Conservation (phyloP, 108 stramenopile species). For the Fragilariopsis cylindrus region DNA sequence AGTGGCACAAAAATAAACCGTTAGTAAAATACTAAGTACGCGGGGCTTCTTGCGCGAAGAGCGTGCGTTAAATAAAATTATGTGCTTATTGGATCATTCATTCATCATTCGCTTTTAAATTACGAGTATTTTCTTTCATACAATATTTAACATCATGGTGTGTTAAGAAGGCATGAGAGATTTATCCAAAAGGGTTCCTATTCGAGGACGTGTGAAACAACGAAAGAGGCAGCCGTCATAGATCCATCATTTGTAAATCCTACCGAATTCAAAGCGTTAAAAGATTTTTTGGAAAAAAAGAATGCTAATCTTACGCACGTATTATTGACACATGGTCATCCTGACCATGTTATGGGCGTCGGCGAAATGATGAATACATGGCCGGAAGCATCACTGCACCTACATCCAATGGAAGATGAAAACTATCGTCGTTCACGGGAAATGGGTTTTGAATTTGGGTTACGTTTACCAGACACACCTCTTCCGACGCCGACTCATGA, state of each 20-base stretch:
- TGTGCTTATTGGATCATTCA: neutral
- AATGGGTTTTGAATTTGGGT: constrained; percentile 20
- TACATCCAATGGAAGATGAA: constrained; percentile 35
- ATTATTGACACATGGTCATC: constrained; percentile 38
- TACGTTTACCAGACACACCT: constrained; percentile 24
- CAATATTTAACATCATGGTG: too few relatives aligned
- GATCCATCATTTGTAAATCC: constrained; percentile 29
- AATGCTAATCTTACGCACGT: constrained; percentile 18
- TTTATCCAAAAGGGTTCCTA: constrained; percentile 25
- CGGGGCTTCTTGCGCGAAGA: too few relatives aligned
- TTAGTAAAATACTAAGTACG: too few relatives aligned
- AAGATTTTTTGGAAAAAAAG: constrained; percentile 13
- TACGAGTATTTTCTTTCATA: too few relatives aligned
- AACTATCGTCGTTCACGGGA: constrained; percentile 23
- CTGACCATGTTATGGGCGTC: constrained; percentile 35
- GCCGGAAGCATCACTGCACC: constrained; percentile 30
- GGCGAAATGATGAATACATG: constrained; percentile 17
- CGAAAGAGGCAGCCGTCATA: constrained; percentile 23
- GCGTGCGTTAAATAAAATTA: too few relatives aligned
- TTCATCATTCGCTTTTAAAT: too few relatives aligned
- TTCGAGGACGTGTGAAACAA: constrained; percentile 25
- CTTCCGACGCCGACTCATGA: constrained; percentile 35
- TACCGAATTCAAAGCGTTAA: constrained; percentile 25
- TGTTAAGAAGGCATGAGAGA: constrained; percentile 24
- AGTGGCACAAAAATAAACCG: too few relatives aligned